Evolutionary conservation across 2,329 filamentous ascomycete species (phyloP).

Genomic region (Colletotrichum sidae): DNA sequence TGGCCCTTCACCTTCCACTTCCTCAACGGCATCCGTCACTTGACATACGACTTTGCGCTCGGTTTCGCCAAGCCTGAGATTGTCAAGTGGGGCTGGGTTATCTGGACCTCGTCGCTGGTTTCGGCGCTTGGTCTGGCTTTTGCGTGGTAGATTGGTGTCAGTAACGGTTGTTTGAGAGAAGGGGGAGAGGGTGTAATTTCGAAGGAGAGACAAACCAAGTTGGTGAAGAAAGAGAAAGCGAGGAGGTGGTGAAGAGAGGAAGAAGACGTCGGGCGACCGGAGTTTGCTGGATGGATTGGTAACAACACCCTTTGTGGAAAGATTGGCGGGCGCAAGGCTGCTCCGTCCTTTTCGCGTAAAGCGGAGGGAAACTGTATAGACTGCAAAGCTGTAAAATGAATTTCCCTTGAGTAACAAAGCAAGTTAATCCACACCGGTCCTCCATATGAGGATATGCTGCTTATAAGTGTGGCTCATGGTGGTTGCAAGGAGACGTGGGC

Average conservation of each 20-base stretch:
- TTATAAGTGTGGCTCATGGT: too few species aligned
- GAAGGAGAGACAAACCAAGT: conserved; percentile 13
- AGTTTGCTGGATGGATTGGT: conserved; percentile 29
- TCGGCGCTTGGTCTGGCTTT: conserved; percentile 60
- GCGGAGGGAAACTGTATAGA: conserved; percentile 32
- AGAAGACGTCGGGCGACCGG: conserved; percentile 26
- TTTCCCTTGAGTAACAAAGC: conserved; percentile 35
- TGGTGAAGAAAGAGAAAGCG: conserved; percentile 6
- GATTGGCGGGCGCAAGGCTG: conserved; percentile 25
- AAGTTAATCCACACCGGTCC: conserved; percentile 19
- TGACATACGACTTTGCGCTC: conserved; percentile 63
- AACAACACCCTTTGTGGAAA: conserved; percentile 18
- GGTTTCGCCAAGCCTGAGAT: conserved; percentile 64
- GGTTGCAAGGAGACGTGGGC: too few species aligned
- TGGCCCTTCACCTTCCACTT: conserved; percentile 72
- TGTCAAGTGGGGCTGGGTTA: conserved; percentile 56
- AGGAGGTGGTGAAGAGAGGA: not conserved
- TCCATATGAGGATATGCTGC: not conserved
- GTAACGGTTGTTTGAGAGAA: not conserved
- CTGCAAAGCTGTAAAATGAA: conserved; percentile 37
- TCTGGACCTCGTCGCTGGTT: conserved; percentile 61
- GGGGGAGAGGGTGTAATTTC: not conserved
- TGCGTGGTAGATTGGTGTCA: conserved; percentile 52
- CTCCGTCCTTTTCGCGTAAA: conserved; percentile 15
- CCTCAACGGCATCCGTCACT: conserved; percentile 66